Conservation (phyloP, 345 rosid genomes). For the Acer campestre region DNA sequence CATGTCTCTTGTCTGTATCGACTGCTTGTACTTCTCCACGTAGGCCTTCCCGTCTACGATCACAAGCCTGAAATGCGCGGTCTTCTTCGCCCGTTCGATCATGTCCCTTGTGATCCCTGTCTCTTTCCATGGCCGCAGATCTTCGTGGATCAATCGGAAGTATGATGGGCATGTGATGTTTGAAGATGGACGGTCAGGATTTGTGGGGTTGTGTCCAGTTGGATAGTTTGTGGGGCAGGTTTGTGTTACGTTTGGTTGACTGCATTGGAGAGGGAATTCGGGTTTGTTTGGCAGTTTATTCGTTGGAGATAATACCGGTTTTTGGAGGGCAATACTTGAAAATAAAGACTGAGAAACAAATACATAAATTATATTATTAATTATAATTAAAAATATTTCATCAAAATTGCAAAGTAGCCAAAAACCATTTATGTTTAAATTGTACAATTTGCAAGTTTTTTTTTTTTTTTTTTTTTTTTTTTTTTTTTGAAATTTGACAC, state of each 20-base stretch:
- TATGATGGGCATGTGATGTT: conserved; percentile 53
- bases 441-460: too few species aligned
- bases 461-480: too few species aligned
- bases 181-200: conserved; percentile 16
- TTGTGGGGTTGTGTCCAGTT: conserved; percentile 23
- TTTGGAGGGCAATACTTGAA: conserved; percentile 15
- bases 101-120: conserved; percentile 62
- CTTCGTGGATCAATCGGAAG: conserved; percentile 84
- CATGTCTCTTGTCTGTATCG: conserved; percentile 52
- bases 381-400: background rate
- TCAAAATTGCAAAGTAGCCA: background rate
- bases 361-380: background rate
- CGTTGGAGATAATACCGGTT: background rate
- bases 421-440: background rate
- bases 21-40: conserved; percentile 50
- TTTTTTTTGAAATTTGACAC: too few species aligned
- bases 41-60: conserved; percentile 61
- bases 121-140: conserved; percentile 66
- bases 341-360: conserved; percentile 18
- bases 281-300: background rate
- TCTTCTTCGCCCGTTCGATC: conserved; percentile 47
- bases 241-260: conserved; percentile 13
- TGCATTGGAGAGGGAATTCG: conserved; percentile 17
- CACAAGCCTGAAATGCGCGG: conserved; percentile 63
- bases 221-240: conserved; percentile 41